Base-by-base conservation (phyloP, 163 green algal genomes). In the Prototheca wickerhamii region DNA sequence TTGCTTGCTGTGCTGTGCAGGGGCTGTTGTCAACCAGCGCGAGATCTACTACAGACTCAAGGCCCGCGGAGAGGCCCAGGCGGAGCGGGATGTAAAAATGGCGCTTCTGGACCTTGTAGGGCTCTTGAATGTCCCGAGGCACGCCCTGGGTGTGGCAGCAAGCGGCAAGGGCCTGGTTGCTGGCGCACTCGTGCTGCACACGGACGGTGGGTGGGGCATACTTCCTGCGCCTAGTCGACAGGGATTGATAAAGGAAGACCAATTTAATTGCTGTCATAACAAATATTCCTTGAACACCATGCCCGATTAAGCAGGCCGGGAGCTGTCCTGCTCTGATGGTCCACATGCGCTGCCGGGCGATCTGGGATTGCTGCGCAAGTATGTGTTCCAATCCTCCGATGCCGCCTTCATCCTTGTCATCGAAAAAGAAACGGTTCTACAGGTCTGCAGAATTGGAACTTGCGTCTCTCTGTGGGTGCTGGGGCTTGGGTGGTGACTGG, bases 371-470 rank as follows among this genome's bases (percentile, higher is more conserved):
- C 67, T 77, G 20, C 10, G 25, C 0, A 18, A 57, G 4, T 59
- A 44, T 2, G 37, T 30, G 21, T 67, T 70, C n/a, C 51, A 73
- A 49, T 62, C n/a, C 18, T 54, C 32, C 3, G 64, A 66, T 42
- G 68, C 72, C 4, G 29, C 56, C 18, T 28, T 59, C 25, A 62
- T 87, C 25, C 52, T 91, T n/a, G 71, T 91, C 29, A 68, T 91
- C 18, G 84, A 91, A 69, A 91, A 91, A 71, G 84, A 91, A 25
- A 76, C 83, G 0, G 61, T 88, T 2, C 90, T 90, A 42, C 73
- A 78, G 60, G 63, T 42, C 8, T 29, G 8, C 25, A 30, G 15
- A 49, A 15, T 49, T 10, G 15, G 15, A 49, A 15, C 40, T 49
- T 10, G 10, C 12, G 40, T 49, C 12, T 49, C 15, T 10, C 40